Percentiles rank a stretch among this genome's conserved stretches.
Conservation (phyloP, 2,329 filamentous ascomycete species). For the Paracorniculantispora psalliotae region DNA sequence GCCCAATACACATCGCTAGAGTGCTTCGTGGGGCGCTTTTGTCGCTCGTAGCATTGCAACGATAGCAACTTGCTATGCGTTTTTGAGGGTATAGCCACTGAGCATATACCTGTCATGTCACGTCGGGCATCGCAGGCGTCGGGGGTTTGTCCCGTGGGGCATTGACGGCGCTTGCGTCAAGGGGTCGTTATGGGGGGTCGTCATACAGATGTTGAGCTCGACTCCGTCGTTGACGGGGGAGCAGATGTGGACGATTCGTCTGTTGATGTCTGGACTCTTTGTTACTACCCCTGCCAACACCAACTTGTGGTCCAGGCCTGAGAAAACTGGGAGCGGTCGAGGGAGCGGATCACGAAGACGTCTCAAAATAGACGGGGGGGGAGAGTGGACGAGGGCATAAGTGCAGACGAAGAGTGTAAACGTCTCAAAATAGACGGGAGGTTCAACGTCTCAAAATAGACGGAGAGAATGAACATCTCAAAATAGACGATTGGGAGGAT, state of each 20-base stretch:
- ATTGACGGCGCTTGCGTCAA: neutral
- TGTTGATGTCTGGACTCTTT: slow-evolving; percentile 31
- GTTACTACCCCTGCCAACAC: slow-evolving; percentile 22
- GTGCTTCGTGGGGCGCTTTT: no score
- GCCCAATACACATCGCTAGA: no score
- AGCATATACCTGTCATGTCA: neutral
- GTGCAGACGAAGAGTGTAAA: no score
- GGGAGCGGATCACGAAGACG: neutral
- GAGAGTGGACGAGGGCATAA: no score
- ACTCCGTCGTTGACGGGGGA: slow-evolving; percentile 36
- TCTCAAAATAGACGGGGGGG: slow-evolving; percentile 10
- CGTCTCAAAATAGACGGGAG: slow-evolving; percentile 9
- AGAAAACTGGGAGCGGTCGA: slow-evolving; percentile 1
- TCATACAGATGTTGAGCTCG: slow-evolving; percentile 18
- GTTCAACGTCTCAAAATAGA: no score
- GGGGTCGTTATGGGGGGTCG: neutral
- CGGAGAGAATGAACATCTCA: no score
- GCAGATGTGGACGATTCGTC: slow-evolving; percentile 23
- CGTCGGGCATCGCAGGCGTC: neutral
- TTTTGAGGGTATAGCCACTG: neutral
- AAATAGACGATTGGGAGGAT: neutral
- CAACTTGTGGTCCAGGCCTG: slow-evolving; percentile 10
- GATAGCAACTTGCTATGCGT: neutral
- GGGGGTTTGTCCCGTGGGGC: neutral
- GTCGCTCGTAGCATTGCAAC: no score